These are phyloP conservation scores for Fusarium newnesense DNA, from an alignment of 2,329 filamentous ascomycete species.

Conservation along the genomic window DNA sequence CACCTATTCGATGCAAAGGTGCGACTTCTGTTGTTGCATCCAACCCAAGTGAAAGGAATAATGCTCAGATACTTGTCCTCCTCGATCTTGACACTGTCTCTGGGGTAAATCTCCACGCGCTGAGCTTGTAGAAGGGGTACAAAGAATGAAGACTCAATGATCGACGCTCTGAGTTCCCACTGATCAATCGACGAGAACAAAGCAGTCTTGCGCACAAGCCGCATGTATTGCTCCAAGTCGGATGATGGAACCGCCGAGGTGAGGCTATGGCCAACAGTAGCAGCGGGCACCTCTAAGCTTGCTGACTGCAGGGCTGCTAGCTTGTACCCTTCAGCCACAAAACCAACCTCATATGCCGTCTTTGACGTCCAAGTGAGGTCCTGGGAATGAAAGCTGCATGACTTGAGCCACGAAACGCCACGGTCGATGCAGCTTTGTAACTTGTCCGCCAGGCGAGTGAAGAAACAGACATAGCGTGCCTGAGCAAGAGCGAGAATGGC, in stretches of 20 bases:
- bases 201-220: neutral
- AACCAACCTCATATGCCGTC: neutral
- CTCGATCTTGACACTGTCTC: neutral
- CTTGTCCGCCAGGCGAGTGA: rapidly evolving
- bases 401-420: neutral
- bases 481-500: neutral
- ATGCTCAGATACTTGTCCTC: neutral
- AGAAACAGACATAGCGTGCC: neutral
- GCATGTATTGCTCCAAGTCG: neutral
- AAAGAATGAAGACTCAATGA: neutral
- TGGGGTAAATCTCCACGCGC: neutral
- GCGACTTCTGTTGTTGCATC: neutral
- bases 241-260: too few species aligned
- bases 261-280: neutral
- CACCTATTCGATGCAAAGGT: neutral
- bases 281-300: rapidly evolving
- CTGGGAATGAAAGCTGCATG: rapidly evolving
- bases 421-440: neutral
- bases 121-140: neutral
- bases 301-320: neutral
- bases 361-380: neutral
- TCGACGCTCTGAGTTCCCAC: neutral
- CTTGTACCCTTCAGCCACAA: neutral
- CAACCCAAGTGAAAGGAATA: neutral
- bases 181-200: neutral